A percentile compares a stretch with the other conserved stretches of the same genome.
Evolutionary conservation across 2,329 filamentous ascomycete genomes (phyloP).

Genomic region (Tetracladium maxilliforme): DNA sequence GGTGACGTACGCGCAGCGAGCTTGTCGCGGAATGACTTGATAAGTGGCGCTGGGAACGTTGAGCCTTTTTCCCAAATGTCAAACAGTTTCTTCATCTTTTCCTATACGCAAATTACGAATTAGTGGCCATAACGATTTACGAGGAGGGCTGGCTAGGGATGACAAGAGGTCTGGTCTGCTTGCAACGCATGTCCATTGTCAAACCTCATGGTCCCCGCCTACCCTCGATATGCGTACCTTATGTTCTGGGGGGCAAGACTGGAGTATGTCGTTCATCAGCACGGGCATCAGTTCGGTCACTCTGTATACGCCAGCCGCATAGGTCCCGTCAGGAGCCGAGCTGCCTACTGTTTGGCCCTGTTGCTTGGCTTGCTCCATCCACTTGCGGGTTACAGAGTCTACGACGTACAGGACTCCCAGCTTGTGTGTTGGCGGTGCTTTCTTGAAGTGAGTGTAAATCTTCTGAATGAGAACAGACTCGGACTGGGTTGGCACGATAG

Average conservation of each 20-base stretch:
- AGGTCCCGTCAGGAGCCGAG: constrained; percentile 78
- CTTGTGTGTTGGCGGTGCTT: constrained; percentile 88
- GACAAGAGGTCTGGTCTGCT: constrained; percentile 1
- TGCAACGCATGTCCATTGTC: constrained; percentile 3
- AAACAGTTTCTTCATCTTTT: constrained; percentile 89
- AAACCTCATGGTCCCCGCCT: too few relatives aligned
- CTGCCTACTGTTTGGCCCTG: constrained; percentile 70
- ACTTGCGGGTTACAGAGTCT: constrained; percentile 98
- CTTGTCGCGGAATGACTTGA: constrained; percentile 71
- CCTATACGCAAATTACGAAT: constrained; percentile 41
- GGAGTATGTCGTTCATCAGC: constrained; percentile 90
- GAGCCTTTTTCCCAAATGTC: constrained; percentile 96
- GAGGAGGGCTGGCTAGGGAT: constrained; percentile 1
- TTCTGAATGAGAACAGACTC: constrained; percentile 93
- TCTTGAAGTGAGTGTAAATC: constrained; percentile 94
- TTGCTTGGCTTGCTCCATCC: constrained; percentile 88
- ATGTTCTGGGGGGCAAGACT: constrained; percentile 79
- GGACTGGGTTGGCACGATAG: constrained; percentile 57
- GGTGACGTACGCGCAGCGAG: constrained; percentile 40
- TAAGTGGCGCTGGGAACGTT: constrained; percentile 72
- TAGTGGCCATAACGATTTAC: constrained; percentile 3
- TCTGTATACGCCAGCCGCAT: constrained; percentile 87
- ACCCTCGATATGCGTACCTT: constrained; percentile 88
- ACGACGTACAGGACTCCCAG: constrained; percentile 98
- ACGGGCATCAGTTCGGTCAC: constrained; percentile 89